A percentile compares a stretch with the other conserved stretches of the same genome.
phyloP scores from a whole-genome alignment of 192 early-diverging fungal species.

The Backusella australiensis region DNA sequence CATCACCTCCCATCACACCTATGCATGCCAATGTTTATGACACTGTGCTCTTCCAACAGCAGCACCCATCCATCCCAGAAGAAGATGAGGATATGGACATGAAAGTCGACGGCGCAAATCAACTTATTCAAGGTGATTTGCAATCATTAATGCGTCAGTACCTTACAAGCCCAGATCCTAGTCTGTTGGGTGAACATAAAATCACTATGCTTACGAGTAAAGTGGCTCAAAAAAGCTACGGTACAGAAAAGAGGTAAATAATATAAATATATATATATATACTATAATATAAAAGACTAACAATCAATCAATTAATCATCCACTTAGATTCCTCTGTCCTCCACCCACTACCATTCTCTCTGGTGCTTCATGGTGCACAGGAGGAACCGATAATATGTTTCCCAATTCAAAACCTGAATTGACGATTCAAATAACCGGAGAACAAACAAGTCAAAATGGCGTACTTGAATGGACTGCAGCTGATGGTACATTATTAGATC shows the following conservation, averaged over 20 bases:
- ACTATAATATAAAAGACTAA: background rate
- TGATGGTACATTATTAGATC: conserved; percentile 41
- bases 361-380: conserved; percentile 66
- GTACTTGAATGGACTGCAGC: conserved; percentile 49
- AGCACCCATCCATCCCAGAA: conserved; percentile 14
- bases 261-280: background rate
- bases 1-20: background rate
- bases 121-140: background rate
- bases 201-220: conserved; percentile 82
- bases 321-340: conserved; percentile 71
- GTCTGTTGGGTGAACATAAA: conserved; percentile 48
- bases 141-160: conserved; percentile 19
- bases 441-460: conserved; percentile 51
- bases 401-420: conserved; percentile 39
- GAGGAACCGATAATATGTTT: background rate
- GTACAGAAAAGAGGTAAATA: conserved; percentile 78
- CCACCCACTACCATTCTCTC: conserved; percentile 77
- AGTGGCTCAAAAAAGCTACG: conserved; percentile 92
- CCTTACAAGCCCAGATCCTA: conserved; percentile 14
- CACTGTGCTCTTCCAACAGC: background rate
- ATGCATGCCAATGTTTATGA: conserved; percentile 3
- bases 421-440: conserved; percentile 55
- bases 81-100: conserved; percentile 10
- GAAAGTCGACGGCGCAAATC: background rate
- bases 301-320: no score